These are phyloP conservation scores for Colletotrichum euphorbiae DNA, from an alignment of 2,329 filamentous ascomycete species.

Conservation along the genomic window DNA sequence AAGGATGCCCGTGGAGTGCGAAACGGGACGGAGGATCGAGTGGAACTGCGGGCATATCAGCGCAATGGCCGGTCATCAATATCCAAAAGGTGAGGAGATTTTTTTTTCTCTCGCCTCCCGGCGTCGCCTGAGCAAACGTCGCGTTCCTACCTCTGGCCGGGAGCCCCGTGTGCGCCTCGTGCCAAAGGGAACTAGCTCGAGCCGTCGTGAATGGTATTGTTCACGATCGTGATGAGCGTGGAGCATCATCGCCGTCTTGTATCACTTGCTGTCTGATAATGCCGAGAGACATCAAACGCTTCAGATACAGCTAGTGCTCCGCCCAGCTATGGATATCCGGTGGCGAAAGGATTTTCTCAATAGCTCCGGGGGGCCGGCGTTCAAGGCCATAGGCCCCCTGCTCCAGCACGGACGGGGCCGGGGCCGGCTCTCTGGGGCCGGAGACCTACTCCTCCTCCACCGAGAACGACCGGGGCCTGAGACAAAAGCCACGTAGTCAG, in stretches of 20 bases:
- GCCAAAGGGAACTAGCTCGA: background rate
- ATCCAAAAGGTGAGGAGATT: background rate
- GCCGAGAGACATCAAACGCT: conserved; percentile 19
- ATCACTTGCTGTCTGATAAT: background rate
- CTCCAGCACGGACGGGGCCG: conserved; percentile 34
- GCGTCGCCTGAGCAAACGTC: background rate
- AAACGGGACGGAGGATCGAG: background rate
- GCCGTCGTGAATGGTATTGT: conserved; percentile 7
- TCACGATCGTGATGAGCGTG: conserved; percentile 16
- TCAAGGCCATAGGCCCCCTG: no score
- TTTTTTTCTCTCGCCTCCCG: background rate
- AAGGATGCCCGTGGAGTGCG: background rate
- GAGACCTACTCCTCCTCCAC: conserved; percentile 2
- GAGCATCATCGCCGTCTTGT: background rate
- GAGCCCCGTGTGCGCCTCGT: background rate
- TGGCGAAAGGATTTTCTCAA: conserved; percentile 3
- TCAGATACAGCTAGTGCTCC: conserved; percentile 13
- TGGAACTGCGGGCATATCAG: background rate
- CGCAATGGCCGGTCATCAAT: background rate
- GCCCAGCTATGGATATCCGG: conserved; percentile 3
- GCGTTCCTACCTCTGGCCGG: background rate
- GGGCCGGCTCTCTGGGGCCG: conserved; percentile 26
- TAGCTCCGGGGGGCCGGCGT: conserved; percentile 17
- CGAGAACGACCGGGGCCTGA: background rate
- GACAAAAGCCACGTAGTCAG: background rate